A percentile compares a stretch with the other conserved stretches of the same genome.
These are phyloP conservation scores for Fusarium sp. DNA, from an alignment of 2,329 filamentous ascomycete genomes.

Conservation along the genomic window DNA sequence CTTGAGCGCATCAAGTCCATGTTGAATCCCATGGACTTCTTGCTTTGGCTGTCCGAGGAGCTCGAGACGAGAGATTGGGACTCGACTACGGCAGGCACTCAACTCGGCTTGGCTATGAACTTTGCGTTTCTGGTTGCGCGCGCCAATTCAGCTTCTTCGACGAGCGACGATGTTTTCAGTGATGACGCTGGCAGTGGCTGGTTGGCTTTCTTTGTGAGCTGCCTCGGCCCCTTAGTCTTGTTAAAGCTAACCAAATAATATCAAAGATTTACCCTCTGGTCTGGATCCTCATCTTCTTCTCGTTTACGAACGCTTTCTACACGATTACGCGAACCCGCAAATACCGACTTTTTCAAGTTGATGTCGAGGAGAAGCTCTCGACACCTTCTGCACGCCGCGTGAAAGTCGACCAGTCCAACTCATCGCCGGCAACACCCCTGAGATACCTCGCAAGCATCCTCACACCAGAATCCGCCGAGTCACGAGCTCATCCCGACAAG, in stretches of 20 bases:
- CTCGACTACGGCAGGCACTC: constrained; percentile 79
- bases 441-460: constrained; percentile 78
- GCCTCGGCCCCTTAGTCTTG: neutral
- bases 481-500: constrained; percentile 85
- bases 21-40: constrained; percentile 88
- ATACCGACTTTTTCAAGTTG: constrained; percentile 91
- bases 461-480: constrained; percentile 77
- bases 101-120: constrained; percentile 82
- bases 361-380: constrained; percentile 78
- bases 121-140: constrained; percentile 83
- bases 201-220: constrained; percentile 66
- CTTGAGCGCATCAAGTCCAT: constrained; percentile 82
- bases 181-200: constrained; percentile 75
- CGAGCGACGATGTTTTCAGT: constrained; percentile 85
- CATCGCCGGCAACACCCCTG: constrained; percentile 80
- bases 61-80: constrained; percentile 93
- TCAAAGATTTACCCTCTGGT: constrained; percentile 75
- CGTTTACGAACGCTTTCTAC: constrained; percentile 82
- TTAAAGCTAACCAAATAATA: constrained; percentile 21
- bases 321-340: constrained; percentile 84
- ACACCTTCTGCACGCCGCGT: constrained; percentile 92
- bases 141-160: constrained; percentile 74
- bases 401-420: constrained; percentile 77
- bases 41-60: constrained; percentile 92
- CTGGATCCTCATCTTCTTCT: constrained; percentile 75